A percentile compares a stretch with the other conserved stretches of the same genome.
Conservation (phyloP, 2,329 filamentous ascomycete genomes). For the Trichoderma asperellum region DNA sequence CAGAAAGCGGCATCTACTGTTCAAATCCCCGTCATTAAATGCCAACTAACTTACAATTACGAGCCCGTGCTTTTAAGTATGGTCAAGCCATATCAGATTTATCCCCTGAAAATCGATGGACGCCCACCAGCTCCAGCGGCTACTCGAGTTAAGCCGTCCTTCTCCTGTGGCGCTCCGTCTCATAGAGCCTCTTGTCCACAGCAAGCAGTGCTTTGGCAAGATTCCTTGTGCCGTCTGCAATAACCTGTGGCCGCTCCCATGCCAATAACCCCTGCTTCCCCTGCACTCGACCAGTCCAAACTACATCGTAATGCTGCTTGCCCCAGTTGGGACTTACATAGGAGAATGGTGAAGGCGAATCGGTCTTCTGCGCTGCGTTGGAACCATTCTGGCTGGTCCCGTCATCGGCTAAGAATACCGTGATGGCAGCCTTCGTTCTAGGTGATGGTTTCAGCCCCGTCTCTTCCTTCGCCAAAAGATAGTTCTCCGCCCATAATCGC, state of each 20-base stretch:
- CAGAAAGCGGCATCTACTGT: not conserved
- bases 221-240: conserved; percentile 47
- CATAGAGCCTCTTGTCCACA: conserved; percentile 45
- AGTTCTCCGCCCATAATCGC: conserved; percentile 56
- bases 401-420: conserved; percentile 50
- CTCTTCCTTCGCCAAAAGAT: conserved; percentile 37
- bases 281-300: conserved; percentile 45
- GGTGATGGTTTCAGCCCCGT: conserved; percentile 28
- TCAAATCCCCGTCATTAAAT: not conserved
- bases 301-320: conserved; percentile 47
- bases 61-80: not conserved
- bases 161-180: conserved; percentile 35
- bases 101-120: conserved; percentile 32
- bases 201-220: conserved; percentile 47
- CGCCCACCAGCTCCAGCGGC: conserved; percentile 34
- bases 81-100: not conserved
- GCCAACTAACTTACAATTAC: not conserved
- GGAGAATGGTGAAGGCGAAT: not conserved
- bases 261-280: conserved; percentile 51
- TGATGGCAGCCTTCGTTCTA: conserved; percentile 51
- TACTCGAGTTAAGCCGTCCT: conserved; percentile 41
- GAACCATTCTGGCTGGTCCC: conserved; percentile 24
- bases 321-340: conserved; percentile 58
- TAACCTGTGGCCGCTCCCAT: conserved; percentile 54
- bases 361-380: conserved; percentile 24